These are phyloP conservation scores for Saposhnikovia divaricata DNA, from an alignment of 129 eudicot species.

Conservation along the genomic window DNA sequence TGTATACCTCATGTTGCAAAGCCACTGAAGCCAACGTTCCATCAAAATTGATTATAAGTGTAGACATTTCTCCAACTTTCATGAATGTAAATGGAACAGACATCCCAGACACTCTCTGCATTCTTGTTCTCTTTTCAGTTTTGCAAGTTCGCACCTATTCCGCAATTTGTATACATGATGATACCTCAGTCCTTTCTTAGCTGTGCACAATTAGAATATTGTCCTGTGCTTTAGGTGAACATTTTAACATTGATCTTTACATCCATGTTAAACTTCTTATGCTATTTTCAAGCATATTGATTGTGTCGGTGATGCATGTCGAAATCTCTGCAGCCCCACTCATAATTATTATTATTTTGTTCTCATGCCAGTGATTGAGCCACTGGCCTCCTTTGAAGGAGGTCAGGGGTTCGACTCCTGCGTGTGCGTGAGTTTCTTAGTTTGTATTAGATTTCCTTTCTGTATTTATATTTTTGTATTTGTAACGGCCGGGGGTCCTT, in stretches of 20 bases:
- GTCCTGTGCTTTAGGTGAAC: constrained; percentile 4
- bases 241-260: neutral
- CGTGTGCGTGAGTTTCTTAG: too few species aligned
- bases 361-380: too few species aligned
- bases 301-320: constrained; percentile 2
- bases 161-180: neutral
- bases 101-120: constrained; percentile 14
- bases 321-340: neutral
- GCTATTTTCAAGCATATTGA: neutral
- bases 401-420: too few species aligned
- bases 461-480: too few species aligned
- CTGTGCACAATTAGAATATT: neutral
- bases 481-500: too few species aligned
- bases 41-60: neutral
- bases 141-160: neutral
- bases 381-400: too few species aligned
- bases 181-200: neutral
- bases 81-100: neutral
- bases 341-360: neutral
- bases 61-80: constrained; percentile 14
- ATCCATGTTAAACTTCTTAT: neutral
- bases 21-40: neutral
- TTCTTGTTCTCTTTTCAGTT: constrained; percentile 9
- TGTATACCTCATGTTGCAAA: neutral
- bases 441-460: too few species aligned